A percentile compares a stretch with the other conserved stretches of the same genome.
Conservation (phyloP, 495 filamentous ascomycete genomes). For the Penicillium mononematosum region DNA sequence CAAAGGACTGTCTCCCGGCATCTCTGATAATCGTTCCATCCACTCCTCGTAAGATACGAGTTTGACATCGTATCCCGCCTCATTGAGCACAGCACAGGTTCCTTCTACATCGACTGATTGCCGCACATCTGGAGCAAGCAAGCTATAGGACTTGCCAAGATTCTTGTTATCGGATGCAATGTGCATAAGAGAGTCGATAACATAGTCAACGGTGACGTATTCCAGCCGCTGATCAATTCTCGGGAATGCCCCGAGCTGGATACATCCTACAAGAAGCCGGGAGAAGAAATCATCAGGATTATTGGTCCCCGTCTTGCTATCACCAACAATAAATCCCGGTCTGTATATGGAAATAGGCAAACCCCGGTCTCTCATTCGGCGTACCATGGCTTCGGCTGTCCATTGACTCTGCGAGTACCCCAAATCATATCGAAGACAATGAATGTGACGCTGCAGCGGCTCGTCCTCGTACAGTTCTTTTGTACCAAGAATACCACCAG, state of each 20-base stretch:
- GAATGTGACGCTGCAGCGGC: slow-evolving; percentile 5
- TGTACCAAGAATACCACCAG: slow-evolving; percentile 13
- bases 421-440: slow-evolving; percentile 16
- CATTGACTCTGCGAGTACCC: slow-evolving; percentile 28
- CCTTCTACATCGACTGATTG: neutral
- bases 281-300: slow-evolving; percentile 28
- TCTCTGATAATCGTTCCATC: neutral
- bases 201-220: slow-evolving; percentile 24
- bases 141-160: slow-evolving; percentile 16
- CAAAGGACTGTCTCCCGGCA: neutral
- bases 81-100: neutral
- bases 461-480: slow-evolving; percentile 17
- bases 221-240: slow-evolving; percentile 11
- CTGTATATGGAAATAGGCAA: slow-evolving; percentile 26
- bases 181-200: slow-evolving; percentile 17
- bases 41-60: neutral
- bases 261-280: slow-evolving; percentile 23
- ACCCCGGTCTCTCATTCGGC: slow-evolving; percentile 10
- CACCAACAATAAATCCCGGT: slow-evolving; percentile 25
- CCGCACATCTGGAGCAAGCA: slow-evolving; percentile 4
- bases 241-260: slow-evolving; percentile 20
- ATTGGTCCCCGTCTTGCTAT: slow-evolving; percentile 17
- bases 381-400: slow-evolving; percentile 24
- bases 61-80: neutral
- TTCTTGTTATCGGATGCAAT: slow-evolving; percentile 16